A percentile compares a stretch with the other conserved stretches of the same genome.
Conservation (phyloP, 2,329 filamentous ascomycete species). For the Incumbomyces lentus region DNA sequence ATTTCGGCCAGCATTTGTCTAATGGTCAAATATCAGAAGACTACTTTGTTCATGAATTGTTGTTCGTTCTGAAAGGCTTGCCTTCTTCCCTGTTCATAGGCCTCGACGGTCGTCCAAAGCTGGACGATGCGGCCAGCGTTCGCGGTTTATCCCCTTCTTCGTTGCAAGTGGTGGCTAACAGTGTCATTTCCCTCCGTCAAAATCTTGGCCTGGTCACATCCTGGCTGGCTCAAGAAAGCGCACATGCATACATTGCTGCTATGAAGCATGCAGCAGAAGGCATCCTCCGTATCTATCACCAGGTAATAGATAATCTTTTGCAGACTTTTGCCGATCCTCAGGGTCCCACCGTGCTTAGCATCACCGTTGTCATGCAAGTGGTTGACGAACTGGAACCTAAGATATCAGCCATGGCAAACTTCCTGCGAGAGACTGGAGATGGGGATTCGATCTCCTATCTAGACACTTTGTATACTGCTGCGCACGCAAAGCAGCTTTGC, state of each 20-base stretch:
- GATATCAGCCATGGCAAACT: not conserved
- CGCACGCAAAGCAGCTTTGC: not conserved
- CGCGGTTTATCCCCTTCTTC: conserved; percentile 12
- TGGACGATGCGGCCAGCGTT: conserved; percentile 28
- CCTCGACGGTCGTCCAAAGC: conserved; percentile 24
- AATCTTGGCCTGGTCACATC: conserved; percentile 6
- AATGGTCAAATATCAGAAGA: conserved; percentile 52
- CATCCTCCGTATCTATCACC: not conserved
- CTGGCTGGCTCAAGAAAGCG: conserved; percentile 9
- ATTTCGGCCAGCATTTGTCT: not conserved
- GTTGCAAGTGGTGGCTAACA: conserved; percentile 5
- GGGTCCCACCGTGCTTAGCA: not conserved
- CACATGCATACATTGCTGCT: conserved; percentile 8
- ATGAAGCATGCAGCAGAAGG: conserved; percentile 23
- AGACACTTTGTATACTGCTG: conserved; percentile 49
- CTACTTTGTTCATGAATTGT: conserved; percentile 61
- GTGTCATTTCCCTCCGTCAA: not conserved
- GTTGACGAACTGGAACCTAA: not conserved
- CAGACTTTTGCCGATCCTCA: not conserved
- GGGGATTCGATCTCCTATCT: conserved; percentile 48
- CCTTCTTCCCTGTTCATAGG: conserved; percentile 59
- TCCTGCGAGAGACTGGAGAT: not conserved
- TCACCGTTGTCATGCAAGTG: not conserved
- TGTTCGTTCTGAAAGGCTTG: conserved; percentile 78
- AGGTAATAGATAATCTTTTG: not conserved